A percentile compares a stretch with the other conserved stretches of the same genome.
Evolutionary conservation across 23 red algal species (phyloP).

Genomic region (Gracilaria caudata): DNA sequence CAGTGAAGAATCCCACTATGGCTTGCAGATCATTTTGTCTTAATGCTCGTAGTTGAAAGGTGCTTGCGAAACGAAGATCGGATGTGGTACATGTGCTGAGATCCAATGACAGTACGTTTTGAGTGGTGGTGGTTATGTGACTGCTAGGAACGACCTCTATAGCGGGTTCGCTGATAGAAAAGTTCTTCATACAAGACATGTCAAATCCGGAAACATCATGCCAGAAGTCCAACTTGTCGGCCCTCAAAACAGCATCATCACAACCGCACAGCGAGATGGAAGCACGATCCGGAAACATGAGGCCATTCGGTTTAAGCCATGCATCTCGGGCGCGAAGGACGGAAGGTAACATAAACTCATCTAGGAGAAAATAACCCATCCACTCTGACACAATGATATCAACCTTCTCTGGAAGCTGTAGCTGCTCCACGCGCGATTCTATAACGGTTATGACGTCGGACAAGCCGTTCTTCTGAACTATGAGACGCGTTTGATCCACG

Average conservation of each 20-base stretch:
- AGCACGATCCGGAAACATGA: slow-evolving; percentile 79
- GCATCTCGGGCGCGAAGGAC: slow-evolving; percentile 81
- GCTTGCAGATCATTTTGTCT: slow-evolving; percentile 74
- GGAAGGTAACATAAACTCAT: slow-evolving; percentile 89
- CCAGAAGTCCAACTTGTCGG: slow-evolving; percentile 92
- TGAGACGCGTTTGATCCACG: slow-evolving; percentile 76
- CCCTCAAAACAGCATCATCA: slow-evolving; percentile 73
- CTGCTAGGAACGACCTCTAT: slow-evolving; percentile 75
- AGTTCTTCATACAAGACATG: slow-evolving; percentile 82
- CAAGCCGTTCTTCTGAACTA: slow-evolving; percentile 73
- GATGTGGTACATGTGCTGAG: slow-evolving; percentile 47
- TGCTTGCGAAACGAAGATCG: slow-evolving; percentile 61
- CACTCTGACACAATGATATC: slow-evolving; percentile 94
- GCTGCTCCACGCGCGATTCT: slow-evolving; percentile 70
- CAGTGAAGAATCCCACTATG: slow-evolving; percentile 73
- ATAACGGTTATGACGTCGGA: slow-evolving; percentile 70
- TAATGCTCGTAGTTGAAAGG: slow-evolving; percentile 64
- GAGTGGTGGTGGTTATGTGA: slow-evolving; percentile 57
- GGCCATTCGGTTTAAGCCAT: slow-evolving; percentile 70
- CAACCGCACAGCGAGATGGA: slow-evolving; percentile 78
- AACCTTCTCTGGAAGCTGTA: slow-evolving; percentile 69
- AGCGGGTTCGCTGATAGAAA: slow-evolving; percentile 83
- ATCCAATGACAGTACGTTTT: slow-evolving; percentile 75
- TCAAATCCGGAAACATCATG: slow-evolving; percentile 85
- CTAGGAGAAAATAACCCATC: slow-evolving; percentile 95